phyloP scores from a whole-genome alignment of 805 yeast species.

The Ogataea methanolica region DNA sequence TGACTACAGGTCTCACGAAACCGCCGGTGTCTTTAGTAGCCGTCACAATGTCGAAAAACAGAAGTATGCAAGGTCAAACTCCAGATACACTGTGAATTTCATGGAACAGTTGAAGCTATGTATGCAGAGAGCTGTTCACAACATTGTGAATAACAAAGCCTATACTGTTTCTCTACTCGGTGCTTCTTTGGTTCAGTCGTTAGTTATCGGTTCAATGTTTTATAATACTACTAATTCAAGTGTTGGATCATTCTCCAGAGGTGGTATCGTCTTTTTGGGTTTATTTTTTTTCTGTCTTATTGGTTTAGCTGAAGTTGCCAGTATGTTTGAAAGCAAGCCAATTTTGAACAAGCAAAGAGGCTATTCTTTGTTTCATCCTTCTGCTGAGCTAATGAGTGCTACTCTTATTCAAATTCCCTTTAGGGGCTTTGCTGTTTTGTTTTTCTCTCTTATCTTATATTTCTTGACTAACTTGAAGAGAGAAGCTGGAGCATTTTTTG shows the following conservation, averaged over 20 bases:
- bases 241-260: constrained; percentile 55
- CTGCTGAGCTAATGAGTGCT: constrained; percentile 59
- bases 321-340: constrained; percentile 56
- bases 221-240: constrained; percentile 48
- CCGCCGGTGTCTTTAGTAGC: constrained; percentile 27
- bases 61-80: constrained; percentile 35
- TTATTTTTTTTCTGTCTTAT: constrained; percentile 57
- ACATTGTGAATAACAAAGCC: constrained; percentile 52
- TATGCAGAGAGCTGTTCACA: constrained; percentile 48
- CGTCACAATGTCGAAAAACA: constrained; percentile 33
- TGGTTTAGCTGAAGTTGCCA: constrained; percentile 56
- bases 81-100: constrained; percentile 37
- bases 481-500: constrained; percentile 53
- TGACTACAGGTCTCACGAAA: constrained; percentile 26
- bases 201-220: constrained; percentile 57
- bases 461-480: constrained; percentile 49
- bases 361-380: constrained; percentile 57
- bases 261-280: constrained; percentile 59
- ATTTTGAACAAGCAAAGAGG: constrained; percentile 62
- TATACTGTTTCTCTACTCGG: constrained; percentile 45
- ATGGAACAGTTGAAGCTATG: constrained; percentile 48
- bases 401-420: constrained; percentile 55
- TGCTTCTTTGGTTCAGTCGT: constrained; percentile 52
- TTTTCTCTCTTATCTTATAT: constrained; percentile 43
- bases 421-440: constrained; percentile 44